Evolutionary conservation across 768 basidiomycete genomes (phyloP), one percentile per base, ranked within the genome.

Genomic region (Lentinula aciculospora): DNA sequence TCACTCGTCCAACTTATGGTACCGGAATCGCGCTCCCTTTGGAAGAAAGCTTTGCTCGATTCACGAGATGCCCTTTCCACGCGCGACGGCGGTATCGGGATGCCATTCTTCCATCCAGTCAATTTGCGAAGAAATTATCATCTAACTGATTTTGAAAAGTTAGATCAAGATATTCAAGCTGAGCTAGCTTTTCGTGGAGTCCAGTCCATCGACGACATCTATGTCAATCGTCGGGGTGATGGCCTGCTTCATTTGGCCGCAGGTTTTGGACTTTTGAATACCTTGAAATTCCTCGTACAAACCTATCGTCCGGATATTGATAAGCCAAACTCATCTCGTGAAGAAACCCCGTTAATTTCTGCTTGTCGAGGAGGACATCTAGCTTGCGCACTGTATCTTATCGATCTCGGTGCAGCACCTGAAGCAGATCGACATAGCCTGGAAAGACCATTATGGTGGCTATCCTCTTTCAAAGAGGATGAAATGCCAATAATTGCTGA

Each of bases 201-300:
- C 6, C 21, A 42, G 7, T 60, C 59, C n/a, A 46, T 60, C 10
- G 55, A 60, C 21, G 55, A 60, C 13, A 60, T 60, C 17, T 60
- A 57, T 36, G 55, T 60, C 29, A 57, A 60, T 39, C 25, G 50
- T 23, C 59, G 55, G 6, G 59, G 59, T 9, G 59, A 60, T 31
- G 59, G 60, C 10, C 19, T 60, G n/a, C 50, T 60, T 32, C 60
- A 57, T 25, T 12, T 60, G 34, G 56, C 56, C 10, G 60, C 60
- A 39, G 48, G 39, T 13, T 28, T 57, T 23, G 60, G 60, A 12
- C 19, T 42, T 2, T 21, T 37, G 3, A 15, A 31, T 23, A 56
- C 55, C 4, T 34, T 57, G 17, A 45, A 58, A 21, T 50, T 57
- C 34, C 25, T 60, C 15, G 51, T 57, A 27, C 32, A 50, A 23